Evolutionary conservation across 2,329 filamentous ascomycete genomes (phyloP).

Genomic region (Ophiostoma piceae): DNA sequence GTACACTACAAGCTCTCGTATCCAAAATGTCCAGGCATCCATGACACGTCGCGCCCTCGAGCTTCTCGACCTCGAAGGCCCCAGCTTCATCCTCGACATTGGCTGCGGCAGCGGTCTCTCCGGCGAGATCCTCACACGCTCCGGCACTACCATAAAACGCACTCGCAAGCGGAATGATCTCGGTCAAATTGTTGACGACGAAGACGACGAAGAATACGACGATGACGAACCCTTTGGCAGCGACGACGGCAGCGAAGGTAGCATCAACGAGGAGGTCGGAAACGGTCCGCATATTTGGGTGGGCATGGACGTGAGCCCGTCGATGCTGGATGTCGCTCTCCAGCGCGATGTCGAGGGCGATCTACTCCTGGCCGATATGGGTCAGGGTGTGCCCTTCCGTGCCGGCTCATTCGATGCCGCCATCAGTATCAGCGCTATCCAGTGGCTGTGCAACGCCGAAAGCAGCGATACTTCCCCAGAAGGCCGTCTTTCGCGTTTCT

Average conservation of each 20-base stretch:
- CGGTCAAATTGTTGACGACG: neutral
- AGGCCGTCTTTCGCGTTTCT: constrained; percentile 76
- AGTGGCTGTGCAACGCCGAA: constrained; percentile 97
- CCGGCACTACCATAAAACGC: constrained; percentile 23
- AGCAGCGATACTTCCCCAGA: constrained; percentile 75
- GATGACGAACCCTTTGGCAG: constrained; percentile 10
- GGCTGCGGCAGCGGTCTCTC: constrained; percentile 93
- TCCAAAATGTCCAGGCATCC: constrained; percentile 86
- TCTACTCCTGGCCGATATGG: constrained; percentile 88
- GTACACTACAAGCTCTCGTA: constrained; percentile 94
- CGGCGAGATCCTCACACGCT: constrained; percentile 75
- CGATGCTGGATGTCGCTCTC: constrained; percentile 94
- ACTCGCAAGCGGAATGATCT: constrained; percentile 15
- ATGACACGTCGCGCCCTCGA: constrained; percentile 94
- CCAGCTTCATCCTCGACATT: constrained; percentile 90
- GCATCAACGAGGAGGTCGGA: constrained; percentile 55
- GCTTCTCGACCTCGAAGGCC: constrained; percentile 71
- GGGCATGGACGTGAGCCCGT: constrained; percentile 91
- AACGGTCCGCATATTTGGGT: constrained; percentile 90
- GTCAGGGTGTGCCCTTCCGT: constrained; percentile 90
- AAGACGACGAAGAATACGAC: constrained; percentile 5
- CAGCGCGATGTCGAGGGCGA: constrained; percentile 91
- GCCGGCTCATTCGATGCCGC: constrained; percentile 91
- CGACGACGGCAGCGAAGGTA: constrained; percentile 19
- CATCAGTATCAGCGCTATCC: constrained; percentile 91